A percentile compares a stretch with the other conserved stretches of the same genome.
Evolutionary conservation across 306 rosid species (phyloP).

Genomic region (Prunus persica): DNA sequence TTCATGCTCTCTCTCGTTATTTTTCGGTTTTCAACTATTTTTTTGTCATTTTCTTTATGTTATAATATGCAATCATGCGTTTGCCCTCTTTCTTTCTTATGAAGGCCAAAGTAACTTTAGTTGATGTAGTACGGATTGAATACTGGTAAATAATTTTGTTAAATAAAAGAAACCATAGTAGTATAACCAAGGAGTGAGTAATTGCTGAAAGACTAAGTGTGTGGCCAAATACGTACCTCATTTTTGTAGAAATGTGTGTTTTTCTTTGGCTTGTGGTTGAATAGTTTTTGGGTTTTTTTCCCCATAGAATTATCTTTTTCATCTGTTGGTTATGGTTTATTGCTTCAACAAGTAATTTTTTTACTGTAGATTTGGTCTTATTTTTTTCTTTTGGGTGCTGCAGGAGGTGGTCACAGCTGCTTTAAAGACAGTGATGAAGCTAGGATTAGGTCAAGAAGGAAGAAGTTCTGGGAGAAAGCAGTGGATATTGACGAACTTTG

Average conservation of each 20-base stretch:
- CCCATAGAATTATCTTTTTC: background rate
- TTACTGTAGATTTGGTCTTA: background rate
- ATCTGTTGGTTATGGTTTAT: background rate
- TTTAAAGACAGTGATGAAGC: conserved; percentile 95
- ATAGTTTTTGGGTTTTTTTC: background rate
- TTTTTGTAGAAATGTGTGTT: background rate
- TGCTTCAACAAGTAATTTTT: background rate
- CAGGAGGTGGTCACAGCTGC: conserved; percentile 99
- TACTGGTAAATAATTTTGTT: background rate
- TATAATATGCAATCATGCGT: conserved; percentile 1
- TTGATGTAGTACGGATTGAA: background rate
- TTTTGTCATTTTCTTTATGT: conserved; percentile 4
- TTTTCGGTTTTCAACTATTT: background rate
- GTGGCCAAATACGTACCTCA: background rate
- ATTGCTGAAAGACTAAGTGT: background rate
- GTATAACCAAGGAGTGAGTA: background rate
- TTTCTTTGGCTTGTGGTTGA: background rate
- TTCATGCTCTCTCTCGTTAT: conserved; percentile 30
- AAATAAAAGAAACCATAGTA: background rate
- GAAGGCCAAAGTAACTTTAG: background rate
- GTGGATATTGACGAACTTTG: conserved; percentile 85
- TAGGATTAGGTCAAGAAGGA: conserved; percentile 75
- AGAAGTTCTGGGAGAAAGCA: conserved; percentile 91
- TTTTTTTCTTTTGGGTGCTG: conserved; percentile 26
- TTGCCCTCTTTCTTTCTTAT: background rate